phyloP scores from a whole-genome alignment of 805 yeast species.

The Yamadazyma nakazawae region DNA sequence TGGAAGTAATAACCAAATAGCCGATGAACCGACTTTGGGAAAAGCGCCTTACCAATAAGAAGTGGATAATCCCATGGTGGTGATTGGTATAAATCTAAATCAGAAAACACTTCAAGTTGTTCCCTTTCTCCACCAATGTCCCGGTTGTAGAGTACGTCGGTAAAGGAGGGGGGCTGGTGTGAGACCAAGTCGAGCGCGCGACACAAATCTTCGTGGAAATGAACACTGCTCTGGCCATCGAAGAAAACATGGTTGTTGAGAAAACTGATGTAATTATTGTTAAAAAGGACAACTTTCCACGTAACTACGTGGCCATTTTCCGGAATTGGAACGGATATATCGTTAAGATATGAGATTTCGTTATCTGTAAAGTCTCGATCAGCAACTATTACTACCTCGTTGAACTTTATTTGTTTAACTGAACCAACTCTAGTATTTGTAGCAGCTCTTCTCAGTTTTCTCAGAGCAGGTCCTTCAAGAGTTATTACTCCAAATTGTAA shows the following conservation, averaged over 20 bases:
- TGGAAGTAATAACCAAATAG: constrained; percentile 1
- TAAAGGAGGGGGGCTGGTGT: not conserved
- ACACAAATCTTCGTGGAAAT: constrained; percentile 26
- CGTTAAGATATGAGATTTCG: constrained; percentile 11
- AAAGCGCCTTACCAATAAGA: not conserved
- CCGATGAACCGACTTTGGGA: constrained; percentile 1
- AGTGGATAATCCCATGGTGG: not conserved
- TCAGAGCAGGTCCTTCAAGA: not conserved
- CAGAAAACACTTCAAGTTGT: not conserved
- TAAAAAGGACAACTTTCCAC: constrained; percentile 21
- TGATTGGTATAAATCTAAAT: not conserved
- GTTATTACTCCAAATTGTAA: constrained; percentile 1
- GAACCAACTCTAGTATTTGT: constrained; percentile 16
- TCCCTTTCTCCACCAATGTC: not conserved
- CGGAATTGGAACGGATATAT: constrained; percentile 4
- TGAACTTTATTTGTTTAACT: constrained; percentile 17
- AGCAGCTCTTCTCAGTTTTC: constrained; percentile 2
- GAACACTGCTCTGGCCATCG: constrained; percentile 33
- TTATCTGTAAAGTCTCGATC: constrained; percentile 12
- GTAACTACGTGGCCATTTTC: constrained; percentile 13
- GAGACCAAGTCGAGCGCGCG: not conserved
- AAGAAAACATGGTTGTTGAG: constrained; percentile 26
- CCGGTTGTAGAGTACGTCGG: not conserved
- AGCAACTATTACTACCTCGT: constrained; percentile 18
- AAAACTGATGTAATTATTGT: constrained; percentile 19